Evolutionary conservation across 2,329 filamentous ascomycete species (phyloP).

Genomic region (Elsinoe australis): DNA sequence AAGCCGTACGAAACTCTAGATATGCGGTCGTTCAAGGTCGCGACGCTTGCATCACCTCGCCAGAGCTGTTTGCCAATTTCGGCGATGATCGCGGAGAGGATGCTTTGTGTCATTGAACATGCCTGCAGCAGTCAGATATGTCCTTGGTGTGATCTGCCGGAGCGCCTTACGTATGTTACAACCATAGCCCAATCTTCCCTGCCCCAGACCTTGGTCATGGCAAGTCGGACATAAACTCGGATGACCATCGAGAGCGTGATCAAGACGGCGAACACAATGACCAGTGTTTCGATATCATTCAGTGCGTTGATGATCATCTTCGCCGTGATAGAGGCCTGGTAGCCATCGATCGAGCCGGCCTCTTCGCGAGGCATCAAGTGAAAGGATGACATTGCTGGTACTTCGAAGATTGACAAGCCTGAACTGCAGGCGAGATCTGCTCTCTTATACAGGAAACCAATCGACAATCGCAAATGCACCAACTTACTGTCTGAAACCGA

Average conservation of each 20-base stretch:
- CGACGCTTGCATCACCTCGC: background rate
- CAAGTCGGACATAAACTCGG: constrained; percentile 4
- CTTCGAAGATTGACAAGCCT: too few species aligned
- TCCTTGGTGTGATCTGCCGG: background rate
- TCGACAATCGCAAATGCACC: too few species aligned
- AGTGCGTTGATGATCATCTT: constrained; percentile 4
- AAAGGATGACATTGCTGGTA: too few species aligned
- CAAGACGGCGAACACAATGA: constrained; percentile 3
- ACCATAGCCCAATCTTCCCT: constrained; percentile 15
- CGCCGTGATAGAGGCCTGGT: background rate
- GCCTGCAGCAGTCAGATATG: background rate
- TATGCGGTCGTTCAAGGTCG: background rate
- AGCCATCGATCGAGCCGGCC: background rate
- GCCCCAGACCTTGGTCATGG: constrained; percentile 6
- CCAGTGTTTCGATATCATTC: constrained; percentile 2
- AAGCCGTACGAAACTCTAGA: constrained; percentile 22
- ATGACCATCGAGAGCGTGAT: constrained; percentile 2
- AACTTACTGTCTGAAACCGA: too few species aligned
- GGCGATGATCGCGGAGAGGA: background rate
- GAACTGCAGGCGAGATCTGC: too few species aligned
- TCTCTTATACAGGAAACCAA: too few species aligned
- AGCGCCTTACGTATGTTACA: background rate
- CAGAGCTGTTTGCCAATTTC: background rate
- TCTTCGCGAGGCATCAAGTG: too few species aligned
- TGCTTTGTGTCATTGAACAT: constrained; percentile 3